Evolutionary conservation across 1,284 basidiomycete genomes (phyloP).

Genomic region (Porogramme epimiltina): DNA sequence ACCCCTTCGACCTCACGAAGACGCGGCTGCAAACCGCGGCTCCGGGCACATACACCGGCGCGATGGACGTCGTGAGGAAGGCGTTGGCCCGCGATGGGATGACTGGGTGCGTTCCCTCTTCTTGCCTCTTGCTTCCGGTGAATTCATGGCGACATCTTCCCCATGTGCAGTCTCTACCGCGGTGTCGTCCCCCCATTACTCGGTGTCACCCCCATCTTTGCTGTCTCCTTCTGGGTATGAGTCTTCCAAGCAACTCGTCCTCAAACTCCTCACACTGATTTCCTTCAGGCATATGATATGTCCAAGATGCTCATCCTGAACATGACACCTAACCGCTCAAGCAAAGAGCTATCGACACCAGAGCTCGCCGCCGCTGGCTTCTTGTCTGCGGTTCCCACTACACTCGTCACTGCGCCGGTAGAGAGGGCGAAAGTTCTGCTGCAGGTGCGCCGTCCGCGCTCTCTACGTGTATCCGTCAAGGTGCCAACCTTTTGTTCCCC

Average conservation of each 20-base stretch:
- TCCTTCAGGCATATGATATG: slow-evolving; percentile 83
- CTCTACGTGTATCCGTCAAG: no score
- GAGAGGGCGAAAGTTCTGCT: slow-evolving; percentile 97
- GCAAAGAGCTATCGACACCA: slow-evolving; percentile 64
- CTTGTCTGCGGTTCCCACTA: slow-evolving; percentile 92
- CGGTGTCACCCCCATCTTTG: slow-evolving; percentile 98
- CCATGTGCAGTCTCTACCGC: slow-evolving; percentile 77
- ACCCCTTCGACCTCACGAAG: slow-evolving; percentile 98
- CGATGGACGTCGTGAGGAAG: slow-evolving; percentile 92
- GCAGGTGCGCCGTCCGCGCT: slow-evolving; percentile 54
- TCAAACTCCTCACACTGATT: neutral
- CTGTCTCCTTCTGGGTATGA: slow-evolving; percentile 97
- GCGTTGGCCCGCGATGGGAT: slow-evolving; percentile 89
- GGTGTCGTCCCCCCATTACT: slow-evolving; percentile 96
- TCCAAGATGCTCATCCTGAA: slow-evolving; percentile 89
- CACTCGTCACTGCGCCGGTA: slow-evolving; percentile 91
- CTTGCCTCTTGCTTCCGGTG: neutral
- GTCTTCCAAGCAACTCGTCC: slow-evolving; percentile 22
- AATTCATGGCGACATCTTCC: neutral
- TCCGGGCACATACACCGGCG: slow-evolving; percentile 90
- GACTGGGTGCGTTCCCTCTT: slow-evolving; percentile 63
- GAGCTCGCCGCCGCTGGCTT: slow-evolving; percentile 95
- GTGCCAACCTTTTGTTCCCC: neutral
- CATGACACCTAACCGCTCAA: slow-evolving; percentile 69
- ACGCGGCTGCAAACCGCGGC: slow-evolving; percentile 94